Conservation (phyloP, 2,329 filamentous ascomycete genomes). For the Emergomyces pasteurianus region DNA sequence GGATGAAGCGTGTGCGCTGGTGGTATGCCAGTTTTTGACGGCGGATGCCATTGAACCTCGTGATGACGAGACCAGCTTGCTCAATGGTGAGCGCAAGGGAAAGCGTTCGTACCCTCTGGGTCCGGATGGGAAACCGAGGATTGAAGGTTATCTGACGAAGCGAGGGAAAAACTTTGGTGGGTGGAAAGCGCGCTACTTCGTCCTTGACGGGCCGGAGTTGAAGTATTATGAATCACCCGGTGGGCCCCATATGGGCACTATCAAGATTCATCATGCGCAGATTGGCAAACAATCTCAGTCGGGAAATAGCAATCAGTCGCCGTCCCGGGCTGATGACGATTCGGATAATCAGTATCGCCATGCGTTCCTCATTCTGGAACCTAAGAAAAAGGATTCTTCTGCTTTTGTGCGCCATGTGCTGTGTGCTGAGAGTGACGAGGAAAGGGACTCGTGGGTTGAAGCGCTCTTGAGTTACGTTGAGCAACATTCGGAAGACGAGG, state of each 20-base stretch:
- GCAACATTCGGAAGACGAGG: conserved; percentile 43
- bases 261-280: conserved; percentile 80
- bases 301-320: conserved; percentile 45
- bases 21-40: conserved; percentile 79
- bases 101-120: conserved; percentile 32
- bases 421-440: conserved; percentile 85
- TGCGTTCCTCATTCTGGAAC: conserved; percentile 87
- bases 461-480: conserved; percentile 83
- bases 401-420: conserved; percentile 85
- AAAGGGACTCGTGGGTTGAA: conserved; percentile 90
- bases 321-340: conserved; percentile 53
- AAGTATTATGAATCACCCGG: conserved; percentile 89
- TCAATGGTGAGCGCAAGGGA: conserved; percentile 26
- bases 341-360: conserved; percentile 90
- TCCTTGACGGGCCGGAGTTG: conserved; percentile 57
- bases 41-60: conserved; percentile 47
- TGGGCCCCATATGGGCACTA: conserved; percentile 80
- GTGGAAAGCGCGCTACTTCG: conserved; percentile 79
- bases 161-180: conserved; percentile 97
- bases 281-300: conserved; percentile 81
- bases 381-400: conserved; percentile 87
- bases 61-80: conserved; percentile 42
- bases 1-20: conserved; percentile 61
- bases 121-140: conserved; percentile 55
- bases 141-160: conserved; percentile 90